A percentile compares a stretch with the other conserved stretches of the same genome.
phyloP scores from a whole-genome alignment of 768 basidiomycete species.

The Russula foetens region DNA sequence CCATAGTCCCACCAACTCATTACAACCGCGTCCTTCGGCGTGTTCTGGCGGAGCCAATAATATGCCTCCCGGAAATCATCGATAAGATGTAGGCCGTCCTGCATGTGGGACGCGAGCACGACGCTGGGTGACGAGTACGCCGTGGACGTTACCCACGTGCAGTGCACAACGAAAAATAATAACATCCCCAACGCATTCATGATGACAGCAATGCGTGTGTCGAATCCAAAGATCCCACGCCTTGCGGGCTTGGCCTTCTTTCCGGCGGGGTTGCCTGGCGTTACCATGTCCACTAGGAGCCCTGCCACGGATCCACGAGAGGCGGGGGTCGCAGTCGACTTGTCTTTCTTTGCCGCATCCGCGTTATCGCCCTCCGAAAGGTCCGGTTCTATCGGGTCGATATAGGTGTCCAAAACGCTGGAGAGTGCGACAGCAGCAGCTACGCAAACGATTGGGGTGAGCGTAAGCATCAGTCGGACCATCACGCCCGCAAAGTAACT shows the following conservation, averaged over 20 bases:
- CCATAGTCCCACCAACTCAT: conserved; percentile 99
- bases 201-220: conserved; percentile 71
- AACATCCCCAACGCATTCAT: conserved; percentile 71
- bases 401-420: conserved; percentile 78
- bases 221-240: conserved; percentile 74
- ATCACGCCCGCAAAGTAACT: conserved; percentile 99
- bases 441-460: conserved; percentile 96
- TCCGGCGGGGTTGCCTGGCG: conserved; percentile 6
- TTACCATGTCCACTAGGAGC: conserved; percentile 17
- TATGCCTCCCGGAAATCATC: conserved; percentile 99
- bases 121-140: conserved; percentile 99
- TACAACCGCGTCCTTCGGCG: conserved; percentile 82
- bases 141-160: conserved; percentile 90
- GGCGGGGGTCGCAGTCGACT: conserved; percentile 33
- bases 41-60: conserved; percentile 97
- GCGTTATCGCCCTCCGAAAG: conserved; percentile 29
- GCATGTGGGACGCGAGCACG: conserved; percentile 70
- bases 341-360: conserved; percentile 39
- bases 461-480: conserved; percentile 97
- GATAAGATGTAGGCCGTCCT: conserved; percentile 91
- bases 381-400: conserved; percentile 75
- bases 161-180: conserved; percentile 88
- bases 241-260: conserved; percentile 31
- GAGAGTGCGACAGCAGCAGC: conserved; percentile 87
- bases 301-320: conserved; percentile 17